Percentiles rank a stretch among this genome's conserved stretches.
Evolutionary conservation across 495 filamentous ascomycete species (phyloP).

Genomic region (Jackrogersella minutella): DNA sequence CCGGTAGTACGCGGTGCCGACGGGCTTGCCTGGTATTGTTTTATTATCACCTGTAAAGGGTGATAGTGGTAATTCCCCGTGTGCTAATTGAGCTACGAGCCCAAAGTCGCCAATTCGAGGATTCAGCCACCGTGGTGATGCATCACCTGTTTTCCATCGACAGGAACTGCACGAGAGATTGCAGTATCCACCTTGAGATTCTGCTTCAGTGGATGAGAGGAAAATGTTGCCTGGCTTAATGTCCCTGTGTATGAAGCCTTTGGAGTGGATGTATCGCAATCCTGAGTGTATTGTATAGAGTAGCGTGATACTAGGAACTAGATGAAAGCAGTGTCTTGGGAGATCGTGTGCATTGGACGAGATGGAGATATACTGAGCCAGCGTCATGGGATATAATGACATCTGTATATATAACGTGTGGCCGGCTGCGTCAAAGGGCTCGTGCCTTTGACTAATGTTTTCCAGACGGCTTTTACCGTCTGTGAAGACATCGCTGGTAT

Average conservation of each 20-base stretch:
- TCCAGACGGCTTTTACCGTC: slow-evolving; percentile 57
- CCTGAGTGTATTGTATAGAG: slow-evolving; percentile 42
- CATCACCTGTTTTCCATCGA: background rate
- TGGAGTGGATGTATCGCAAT: slow-evolving; percentile 75
- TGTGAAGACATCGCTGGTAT: slow-evolving; percentile 58
- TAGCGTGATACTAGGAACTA: slow-evolving; percentile 54
- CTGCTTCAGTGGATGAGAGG: slow-evolving; percentile 59
- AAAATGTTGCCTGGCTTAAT: slow-evolving; percentile 99
- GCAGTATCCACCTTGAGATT: slow-evolving; percentile 39
- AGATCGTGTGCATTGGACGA: slow-evolving; percentile 10
- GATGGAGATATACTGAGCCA: slow-evolving; percentile 52
- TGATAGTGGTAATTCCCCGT: slow-evolving; percentile 36
- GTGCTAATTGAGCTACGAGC: slow-evolving; percentile 62
- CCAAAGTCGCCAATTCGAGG: slow-evolving; percentile 66
- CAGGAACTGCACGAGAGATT: slow-evolving; percentile 46
- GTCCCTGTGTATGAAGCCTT: slow-evolving; percentile 93
- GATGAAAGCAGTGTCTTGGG: slow-evolving; percentile 62
- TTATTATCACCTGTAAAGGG: background rate
- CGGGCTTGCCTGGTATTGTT: background rate
- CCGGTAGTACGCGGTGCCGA: slow-evolving; percentile 43
- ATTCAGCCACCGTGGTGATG: slow-evolving; percentile 52
- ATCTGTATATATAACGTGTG: slow-evolving; percentile 65
- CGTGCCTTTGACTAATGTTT: slow-evolving; percentile 43
- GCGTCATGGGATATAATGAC: slow-evolving; percentile 63
- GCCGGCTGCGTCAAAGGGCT: slow-evolving; percentile 46